Percentiles rank a stretch among this genome's conserved stretches.
Conservation (phyloP, 2,329 filamentous ascomycete species). For the Colletotrichum cereale region DNA sequence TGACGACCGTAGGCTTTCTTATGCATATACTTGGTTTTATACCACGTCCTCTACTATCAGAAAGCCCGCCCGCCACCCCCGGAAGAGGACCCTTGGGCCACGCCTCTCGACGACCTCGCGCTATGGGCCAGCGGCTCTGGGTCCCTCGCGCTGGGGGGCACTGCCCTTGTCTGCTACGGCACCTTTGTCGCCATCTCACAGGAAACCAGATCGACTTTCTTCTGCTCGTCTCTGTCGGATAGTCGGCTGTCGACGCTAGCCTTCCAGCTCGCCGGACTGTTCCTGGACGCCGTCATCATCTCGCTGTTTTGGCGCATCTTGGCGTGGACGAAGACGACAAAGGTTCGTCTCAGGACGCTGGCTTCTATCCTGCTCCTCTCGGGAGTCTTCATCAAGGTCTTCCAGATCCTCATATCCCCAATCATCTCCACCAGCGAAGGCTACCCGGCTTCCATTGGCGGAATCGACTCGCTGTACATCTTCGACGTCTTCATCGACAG, state of each 20-base stretch:
- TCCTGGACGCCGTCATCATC: conserved; percentile 60
- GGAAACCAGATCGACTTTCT: conserved; percentile 61
- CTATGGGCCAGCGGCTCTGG: conserved; percentile 61
- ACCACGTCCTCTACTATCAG: conserved; percentile 58
- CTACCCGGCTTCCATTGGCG: conserved; percentile 44
- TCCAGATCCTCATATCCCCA: conserved; percentile 52
- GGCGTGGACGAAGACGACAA: conserved; percentile 63
- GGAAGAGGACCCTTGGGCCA: conserved; percentile 63
- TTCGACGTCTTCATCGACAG: conserved; percentile 65
- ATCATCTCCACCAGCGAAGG: conserved; percentile 44
- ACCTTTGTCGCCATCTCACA: conserved; percentile 56
- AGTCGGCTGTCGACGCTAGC: conserved; percentile 51
- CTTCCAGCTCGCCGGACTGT: conserved; percentile 60
- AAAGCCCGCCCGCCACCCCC: conserved; percentile 45
- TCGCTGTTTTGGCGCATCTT: conserved; percentile 65
- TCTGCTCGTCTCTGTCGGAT: conserved; percentile 62
- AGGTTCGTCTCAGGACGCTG: conserved; percentile 59
- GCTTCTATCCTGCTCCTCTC: conserved; percentile 57
- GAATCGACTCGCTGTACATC: conserved; percentile 59
- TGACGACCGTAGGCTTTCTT: conserved; percentile 58
- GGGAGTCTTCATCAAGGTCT: conserved; percentile 52
- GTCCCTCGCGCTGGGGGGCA: conserved; percentile 52
- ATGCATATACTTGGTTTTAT: conserved; percentile 57
- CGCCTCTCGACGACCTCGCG: conserved; percentile 60
- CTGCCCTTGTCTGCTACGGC: conserved; percentile 56